These are phyloP conservation scores for Penicillium paneum DNA, from an alignment of 2,329 filamentous ascomycete genomes.

Conservation along the genomic window DNA sequence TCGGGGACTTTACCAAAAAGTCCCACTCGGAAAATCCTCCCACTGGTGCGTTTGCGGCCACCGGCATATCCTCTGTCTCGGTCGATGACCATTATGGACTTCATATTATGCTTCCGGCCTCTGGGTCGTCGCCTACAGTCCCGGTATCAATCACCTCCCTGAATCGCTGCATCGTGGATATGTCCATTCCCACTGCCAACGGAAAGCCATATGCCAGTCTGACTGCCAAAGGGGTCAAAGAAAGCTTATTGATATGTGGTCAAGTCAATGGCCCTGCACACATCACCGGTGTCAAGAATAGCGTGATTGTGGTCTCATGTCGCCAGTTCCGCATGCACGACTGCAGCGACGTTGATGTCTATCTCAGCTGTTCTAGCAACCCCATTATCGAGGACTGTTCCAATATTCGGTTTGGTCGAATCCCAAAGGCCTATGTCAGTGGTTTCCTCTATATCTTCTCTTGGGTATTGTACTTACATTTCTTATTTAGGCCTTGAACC, in stretches of 20 bases:
- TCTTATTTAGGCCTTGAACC: conserved; percentile 28
- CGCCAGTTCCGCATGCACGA: conserved; percentile 94
- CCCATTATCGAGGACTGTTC: conserved; percentile 92
- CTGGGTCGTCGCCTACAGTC: conserved; percentile 67
- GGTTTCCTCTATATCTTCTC: not conserved
- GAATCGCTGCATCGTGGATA: conserved; percentile 70
- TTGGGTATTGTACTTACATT: conserved; percentile 2
- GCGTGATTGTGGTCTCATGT: conserved; percentile 72
- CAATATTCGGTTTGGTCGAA: conserved; percentile 71
- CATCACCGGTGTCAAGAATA: conserved; percentile 70
- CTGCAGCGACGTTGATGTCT: conserved; percentile 75
- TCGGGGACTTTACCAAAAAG: conserved; percentile 23
- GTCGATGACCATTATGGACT: conserved; percentile 65
- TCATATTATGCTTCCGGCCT: conserved; percentile 73
- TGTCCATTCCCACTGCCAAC: conserved; percentile 61
- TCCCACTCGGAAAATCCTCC: conserved; percentile 17
- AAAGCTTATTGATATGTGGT: conserved; percentile 73
- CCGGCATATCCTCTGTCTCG: conserved; percentile 52
- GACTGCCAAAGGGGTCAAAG: conserved; percentile 65
- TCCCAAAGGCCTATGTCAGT: conserved; percentile 68
- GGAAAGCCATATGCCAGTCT: conserved; percentile 67
- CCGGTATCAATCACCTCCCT: conserved; percentile 72
- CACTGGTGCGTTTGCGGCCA: conserved; percentile 57
- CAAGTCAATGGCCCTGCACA: conserved; percentile 77
- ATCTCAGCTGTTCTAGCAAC: conserved; percentile 74